phyloP scores from a whole-genome alignment of 2,329 filamentous ascomycete species.

The Myriangium duriaei region DNA sequence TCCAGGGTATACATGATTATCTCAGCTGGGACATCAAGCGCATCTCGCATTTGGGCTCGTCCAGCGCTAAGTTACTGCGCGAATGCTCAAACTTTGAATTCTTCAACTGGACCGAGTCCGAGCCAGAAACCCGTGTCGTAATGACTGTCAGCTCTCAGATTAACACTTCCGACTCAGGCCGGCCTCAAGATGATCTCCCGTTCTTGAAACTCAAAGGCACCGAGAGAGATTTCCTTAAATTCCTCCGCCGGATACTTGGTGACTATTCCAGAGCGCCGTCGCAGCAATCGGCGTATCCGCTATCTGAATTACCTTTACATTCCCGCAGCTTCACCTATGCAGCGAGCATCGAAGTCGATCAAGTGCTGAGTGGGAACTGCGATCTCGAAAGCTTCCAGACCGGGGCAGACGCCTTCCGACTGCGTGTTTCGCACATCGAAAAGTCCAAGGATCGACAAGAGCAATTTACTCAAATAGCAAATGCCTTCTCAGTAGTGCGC shows the following conservation, averaged over 20 bases:
- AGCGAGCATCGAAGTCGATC: slow-evolving; percentile 47
- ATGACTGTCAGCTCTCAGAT: slow-evolving; percentile 1
- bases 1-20: slow-evolving; percentile 51
- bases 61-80: slow-evolving; percentile 47
- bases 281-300: slow-evolving; percentile 51
- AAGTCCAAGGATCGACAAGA: background rate
- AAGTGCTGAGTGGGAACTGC: slow-evolving; percentile 40
- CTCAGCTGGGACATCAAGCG: slow-evolving; percentile 44
- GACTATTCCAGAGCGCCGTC: slow-evolving; percentile 40
- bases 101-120: slow-evolving; percentile 54
- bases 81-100: slow-evolving; percentile 64
- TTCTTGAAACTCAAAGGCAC: slow-evolving; percentile 56
- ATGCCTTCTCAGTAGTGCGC: slow-evolving; percentile 47
- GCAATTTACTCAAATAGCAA: slow-evolving; percentile 31
- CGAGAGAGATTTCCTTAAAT: slow-evolving; percentile 57
- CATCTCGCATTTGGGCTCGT: slow-evolving; percentile 45
- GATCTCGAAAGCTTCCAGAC: slow-evolving; percentile 54
- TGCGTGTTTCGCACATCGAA: slow-evolving; percentile 20
- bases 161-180: background rate
- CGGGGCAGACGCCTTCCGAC: slow-evolving; percentile 55
- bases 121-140: slow-evolving; percentile 2
- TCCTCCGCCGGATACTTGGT: slow-evolving; percentile 49
- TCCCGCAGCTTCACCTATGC: slow-evolving; percentile 55
- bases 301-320: slow-evolving; percentile 49
- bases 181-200: slow-evolving; percentile 23